A percentile compares a stretch with the other conserved stretches of the same genome.
These are phyloP conservation scores for Senna siamea DNA, from an alignment of 306 rosid species.

Conservation along the genomic window DNA sequence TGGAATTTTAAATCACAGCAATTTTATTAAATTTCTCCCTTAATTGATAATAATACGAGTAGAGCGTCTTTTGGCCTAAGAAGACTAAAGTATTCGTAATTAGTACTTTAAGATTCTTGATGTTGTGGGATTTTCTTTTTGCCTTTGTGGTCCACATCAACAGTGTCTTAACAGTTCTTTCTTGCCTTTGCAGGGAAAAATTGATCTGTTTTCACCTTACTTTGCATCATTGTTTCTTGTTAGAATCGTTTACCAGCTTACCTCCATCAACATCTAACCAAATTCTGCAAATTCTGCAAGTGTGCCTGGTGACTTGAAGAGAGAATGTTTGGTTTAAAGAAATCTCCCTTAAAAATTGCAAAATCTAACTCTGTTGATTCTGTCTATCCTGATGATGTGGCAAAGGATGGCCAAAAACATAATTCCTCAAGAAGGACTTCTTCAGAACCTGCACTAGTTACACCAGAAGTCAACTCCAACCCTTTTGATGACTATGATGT, in stretches of 20 bases:
- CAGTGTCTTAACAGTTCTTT: conserved; percentile 26
- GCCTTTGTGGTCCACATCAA: background rate
- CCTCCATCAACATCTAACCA: conserved; percentile 1
- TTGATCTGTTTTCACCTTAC: conserved; percentile 31
- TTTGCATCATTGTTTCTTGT: conserved; percentile 19
- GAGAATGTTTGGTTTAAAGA: conserved; percentile 78
- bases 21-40: background rate
- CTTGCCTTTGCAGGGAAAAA: conserved; percentile 62
- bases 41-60: background rate
- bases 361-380: conserved; percentile 54
- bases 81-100: conserved; percentile 22
- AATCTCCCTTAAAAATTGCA: conserved; percentile 61
- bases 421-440: conserved; percentile 53
- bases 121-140: conserved; percentile 27
- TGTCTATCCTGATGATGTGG: conserved; percentile 55
- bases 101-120: conserved; percentile 15
- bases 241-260: conserved; percentile 26
- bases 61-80: conserved; percentile 26
- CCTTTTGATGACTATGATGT: conserved; percentile 71
- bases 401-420: conserved; percentile 44
- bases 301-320: background rate
- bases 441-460: conserved; percentile 53
- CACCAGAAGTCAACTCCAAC: conserved; percentile 56
- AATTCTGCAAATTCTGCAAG: conserved; percentile 35
- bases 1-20: background rate